Conservation (phyloP, 805 yeast species). For the Zygotorulaspora florentina region DNA sequence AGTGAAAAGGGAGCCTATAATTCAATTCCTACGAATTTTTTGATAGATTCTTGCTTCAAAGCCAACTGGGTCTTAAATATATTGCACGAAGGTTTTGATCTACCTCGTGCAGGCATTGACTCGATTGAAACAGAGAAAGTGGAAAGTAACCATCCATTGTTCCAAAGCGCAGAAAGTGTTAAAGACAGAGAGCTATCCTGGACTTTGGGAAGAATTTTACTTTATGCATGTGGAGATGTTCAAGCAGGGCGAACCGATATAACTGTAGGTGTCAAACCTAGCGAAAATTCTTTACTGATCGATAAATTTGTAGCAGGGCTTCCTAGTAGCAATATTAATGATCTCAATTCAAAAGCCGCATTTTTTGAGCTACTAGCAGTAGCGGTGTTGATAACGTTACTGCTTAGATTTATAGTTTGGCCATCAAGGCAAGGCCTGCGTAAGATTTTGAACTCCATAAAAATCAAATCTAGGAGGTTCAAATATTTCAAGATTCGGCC, state of each 20-base stretch:
- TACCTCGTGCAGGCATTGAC: conserved; percentile 69
- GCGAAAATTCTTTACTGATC: conserved; percentile 20
- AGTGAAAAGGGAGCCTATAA: conserved; percentile 54
- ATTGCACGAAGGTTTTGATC: conserved; percentile 85
- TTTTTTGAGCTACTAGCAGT: conserved; percentile 7
- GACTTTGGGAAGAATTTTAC: conserved; percentile 86
- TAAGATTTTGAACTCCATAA: conserved; percentile 4
- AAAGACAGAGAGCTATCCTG: conserved; percentile 87
- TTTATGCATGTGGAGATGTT: conserved; percentile 75
- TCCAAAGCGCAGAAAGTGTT: conserved; percentile 76
- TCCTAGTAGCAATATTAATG: neutral
- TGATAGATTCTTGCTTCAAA: conserved; percentile 83
- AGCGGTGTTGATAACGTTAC: conserved; percentile 1
- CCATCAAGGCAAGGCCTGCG: conserved; percentile 1
- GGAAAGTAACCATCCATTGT: conserved; percentile 47
- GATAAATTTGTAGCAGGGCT: conserved; percentile 28
- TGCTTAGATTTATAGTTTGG: conserved; percentile 3
- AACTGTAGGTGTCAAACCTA: conserved; percentile 30
- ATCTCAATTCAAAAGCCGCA: neutral
- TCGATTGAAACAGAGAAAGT: conserved; percentile 24
- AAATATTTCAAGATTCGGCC: conserved; percentile 10
- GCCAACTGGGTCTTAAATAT: conserved; percentile 91
- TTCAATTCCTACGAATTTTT: conserved; percentile 49
- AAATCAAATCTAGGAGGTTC: conserved; percentile 7
- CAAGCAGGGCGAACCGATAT: conserved; percentile 10